Evolutionary conservation across 2,329 filamentous ascomycete genomes (phyloP).

Genomic region (Claviceps cyperi): DNA sequence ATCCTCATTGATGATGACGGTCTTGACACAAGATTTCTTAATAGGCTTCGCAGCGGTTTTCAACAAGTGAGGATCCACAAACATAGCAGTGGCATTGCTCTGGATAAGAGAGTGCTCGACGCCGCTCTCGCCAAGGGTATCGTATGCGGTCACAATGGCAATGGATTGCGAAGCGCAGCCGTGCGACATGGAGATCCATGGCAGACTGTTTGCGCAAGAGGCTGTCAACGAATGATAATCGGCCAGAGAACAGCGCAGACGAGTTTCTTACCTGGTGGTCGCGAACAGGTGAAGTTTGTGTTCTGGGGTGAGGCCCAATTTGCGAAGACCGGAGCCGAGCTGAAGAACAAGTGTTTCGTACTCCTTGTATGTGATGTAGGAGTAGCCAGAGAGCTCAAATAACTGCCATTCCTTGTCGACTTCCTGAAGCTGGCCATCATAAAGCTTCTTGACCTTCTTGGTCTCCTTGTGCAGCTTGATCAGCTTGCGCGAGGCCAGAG

Average conservation of each 20-base stretch:
- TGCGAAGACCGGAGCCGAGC: constrained; percentile 58
- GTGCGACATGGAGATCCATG: constrained; percentile 77
- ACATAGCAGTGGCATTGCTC: constrained; percentile 70
- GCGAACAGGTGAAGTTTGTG: constrained; percentile 72
- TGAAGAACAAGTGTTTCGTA: constrained; percentile 57
- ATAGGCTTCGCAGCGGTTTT: constrained; percentile 43
- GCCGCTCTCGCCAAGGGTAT: constrained; percentile 74
- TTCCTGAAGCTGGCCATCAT: constrained; percentile 65
- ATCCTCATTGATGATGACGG: constrained; percentile 48
- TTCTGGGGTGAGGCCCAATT: constrained; percentile 52
- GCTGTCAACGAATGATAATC: not conserved
- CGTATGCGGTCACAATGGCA: constrained; percentile 86
- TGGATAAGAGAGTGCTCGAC: constrained; percentile 76
- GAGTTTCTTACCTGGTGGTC: constrained; percentile 50
- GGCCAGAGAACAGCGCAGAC: not conserved
- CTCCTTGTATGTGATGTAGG: constrained; percentile 64
- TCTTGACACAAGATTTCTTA: constrained; percentile 40
- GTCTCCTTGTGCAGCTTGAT: constrained; percentile 67
- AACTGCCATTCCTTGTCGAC: constrained; percentile 86
- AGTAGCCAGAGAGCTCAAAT: constrained; percentile 69
- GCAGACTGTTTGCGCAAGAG: constrained; percentile 33
- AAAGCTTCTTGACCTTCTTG: constrained; percentile 79
- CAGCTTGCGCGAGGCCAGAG: constrained; percentile 58
- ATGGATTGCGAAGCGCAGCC: constrained; percentile 69
- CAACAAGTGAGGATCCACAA: constrained; percentile 68